These are phyloP conservation scores for Trypanosoma mega DNA, from an alignment of 208 protist genomes.

Conservation along the genomic window DNA sequence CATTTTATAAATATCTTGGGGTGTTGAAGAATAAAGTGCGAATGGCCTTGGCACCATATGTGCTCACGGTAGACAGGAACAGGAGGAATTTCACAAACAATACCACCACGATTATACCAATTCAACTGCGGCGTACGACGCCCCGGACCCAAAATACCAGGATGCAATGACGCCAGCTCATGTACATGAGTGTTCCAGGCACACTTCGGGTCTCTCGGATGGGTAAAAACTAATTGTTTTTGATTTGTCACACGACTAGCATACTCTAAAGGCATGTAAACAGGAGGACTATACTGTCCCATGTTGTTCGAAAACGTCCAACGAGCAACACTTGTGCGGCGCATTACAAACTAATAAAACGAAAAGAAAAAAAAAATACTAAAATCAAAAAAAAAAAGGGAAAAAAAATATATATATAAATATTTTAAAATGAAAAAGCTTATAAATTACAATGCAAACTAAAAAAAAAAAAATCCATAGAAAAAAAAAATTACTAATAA, in stretches of 20 bases:
- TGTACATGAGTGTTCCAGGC: conserved; percentile 77
- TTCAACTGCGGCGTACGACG: conserved; percentile 81
- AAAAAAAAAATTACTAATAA: conserved; percentile 12
- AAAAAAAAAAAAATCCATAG: conserved; percentile 2
- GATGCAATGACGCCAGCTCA: conserved; percentile 69
- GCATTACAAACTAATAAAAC: conserved; percentile 37
- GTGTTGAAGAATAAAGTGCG: conserved; percentile 80
- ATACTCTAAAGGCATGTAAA: conserved; percentile 89
- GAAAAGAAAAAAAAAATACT: conserved; percentile 13
- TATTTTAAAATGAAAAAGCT: conserved; percentile 3
- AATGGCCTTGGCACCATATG: conserved; percentile 89
- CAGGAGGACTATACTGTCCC: conserved; percentile 80
- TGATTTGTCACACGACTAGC: conserved; percentile 78
- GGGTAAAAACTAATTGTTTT: conserved; percentile 79
- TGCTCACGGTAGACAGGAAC: conserved; percentile 81
- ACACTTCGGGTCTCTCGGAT: conserved; percentile 87
- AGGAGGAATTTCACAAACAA: conserved; percentile 87
- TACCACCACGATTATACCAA: conserved; percentile 75
- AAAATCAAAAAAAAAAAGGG: conserved; percentile 13
- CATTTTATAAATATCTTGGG: conserved; percentile 90
- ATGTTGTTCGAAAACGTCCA: conserved; percentile 77
- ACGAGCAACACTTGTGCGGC: conserved; percentile 38
- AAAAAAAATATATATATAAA: too few species aligned
- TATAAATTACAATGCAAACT: not conserved
- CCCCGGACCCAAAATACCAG: conserved; percentile 72